phyloP scores from a whole-genome alignment of 495 filamentous ascomycete species.

The Margaritispora aquatica region DNA sequence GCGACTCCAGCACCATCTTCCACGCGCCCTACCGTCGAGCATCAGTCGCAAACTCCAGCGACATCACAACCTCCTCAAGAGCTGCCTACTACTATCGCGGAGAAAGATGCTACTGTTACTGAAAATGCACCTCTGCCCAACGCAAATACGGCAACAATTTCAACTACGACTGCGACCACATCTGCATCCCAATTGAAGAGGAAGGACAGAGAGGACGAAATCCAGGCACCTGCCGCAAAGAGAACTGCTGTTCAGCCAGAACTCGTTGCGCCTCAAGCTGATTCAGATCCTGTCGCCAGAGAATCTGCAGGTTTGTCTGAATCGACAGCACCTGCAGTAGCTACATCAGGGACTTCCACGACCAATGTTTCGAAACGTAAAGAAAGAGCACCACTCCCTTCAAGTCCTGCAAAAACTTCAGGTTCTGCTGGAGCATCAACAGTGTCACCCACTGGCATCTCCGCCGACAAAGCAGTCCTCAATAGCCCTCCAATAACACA shows the following conservation, averaged over 20 bases:
- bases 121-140: background rate
- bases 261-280: background rate
- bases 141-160: background rate
- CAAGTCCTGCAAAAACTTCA: background rate
- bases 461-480: too few relatives aligned
- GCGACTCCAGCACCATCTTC: slow-evolving; percentile 13
- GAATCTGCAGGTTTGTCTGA: background rate
- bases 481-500: too few relatives aligned
- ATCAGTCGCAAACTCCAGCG: slow-evolving; percentile 24
- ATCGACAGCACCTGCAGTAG: background rate
- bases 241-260: background rate
- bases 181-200: slow-evolving; percentile 1
- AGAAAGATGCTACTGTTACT: background rate
- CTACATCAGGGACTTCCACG: background rate
- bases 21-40: slow-evolving; percentile 17
- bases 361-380: background rate
- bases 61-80: background rate
- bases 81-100: background rate
- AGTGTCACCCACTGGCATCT: background rate
- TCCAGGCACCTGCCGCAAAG: slow-evolving; percentile 1
- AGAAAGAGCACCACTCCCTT: background rate
- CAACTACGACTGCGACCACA: background rate
- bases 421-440: background rate
- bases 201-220: slow-evolving; percentile 10
- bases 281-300: background rate